phyloP scores from a whole-genome alignment of 371 early-diverging fungal genomes.

The Mucor racemosus region DNA sequence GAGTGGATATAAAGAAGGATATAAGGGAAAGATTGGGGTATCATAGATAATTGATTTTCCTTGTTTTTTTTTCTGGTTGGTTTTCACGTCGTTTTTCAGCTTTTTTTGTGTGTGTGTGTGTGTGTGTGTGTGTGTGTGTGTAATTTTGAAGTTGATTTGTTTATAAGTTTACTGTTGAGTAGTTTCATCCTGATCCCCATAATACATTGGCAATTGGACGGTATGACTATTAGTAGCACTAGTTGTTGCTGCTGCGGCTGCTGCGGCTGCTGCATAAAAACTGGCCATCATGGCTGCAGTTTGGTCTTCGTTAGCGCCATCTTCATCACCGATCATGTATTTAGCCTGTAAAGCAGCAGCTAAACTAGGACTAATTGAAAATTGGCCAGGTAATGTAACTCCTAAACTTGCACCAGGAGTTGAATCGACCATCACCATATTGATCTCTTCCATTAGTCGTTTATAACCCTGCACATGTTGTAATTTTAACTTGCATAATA shows the following conservation, averaged over 20 bases:
- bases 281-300: conserved; percentile 21
- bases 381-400: conserved; percentile 25
- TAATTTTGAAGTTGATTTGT: too few relatives aligned
- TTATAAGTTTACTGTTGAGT: too few relatives aligned
- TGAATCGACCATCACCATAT: conserved; percentile 52
- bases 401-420: conserved; percentile 43
- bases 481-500: conserved; percentile 63
- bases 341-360: conserved; percentile 48
- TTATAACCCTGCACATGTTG: conserved; percentile 81
- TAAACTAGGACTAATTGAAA: conserved; percentile 38
- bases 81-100: too few relatives aligned
- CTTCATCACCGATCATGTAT: conserved; percentile 22
- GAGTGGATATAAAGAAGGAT: not conserved
- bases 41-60: too few relatives aligned
- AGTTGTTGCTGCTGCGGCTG: conserved; percentile 16
- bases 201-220: not conserved
- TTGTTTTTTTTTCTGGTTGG: not conserved
- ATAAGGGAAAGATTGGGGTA: not conserved
- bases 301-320: conserved; percentile 7
- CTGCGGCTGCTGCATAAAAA: conserved; percentile 23
- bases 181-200: not conserved
- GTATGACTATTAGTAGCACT: not conserved
- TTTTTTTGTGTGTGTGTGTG: too few relatives aligned
- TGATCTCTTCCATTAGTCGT: conserved; percentile 80
- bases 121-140: too few relatives aligned